phyloP scores from a whole-genome alignment of 2,329 filamentous ascomycete genomes.

The Chaetomiaceae sp. region DNA sequence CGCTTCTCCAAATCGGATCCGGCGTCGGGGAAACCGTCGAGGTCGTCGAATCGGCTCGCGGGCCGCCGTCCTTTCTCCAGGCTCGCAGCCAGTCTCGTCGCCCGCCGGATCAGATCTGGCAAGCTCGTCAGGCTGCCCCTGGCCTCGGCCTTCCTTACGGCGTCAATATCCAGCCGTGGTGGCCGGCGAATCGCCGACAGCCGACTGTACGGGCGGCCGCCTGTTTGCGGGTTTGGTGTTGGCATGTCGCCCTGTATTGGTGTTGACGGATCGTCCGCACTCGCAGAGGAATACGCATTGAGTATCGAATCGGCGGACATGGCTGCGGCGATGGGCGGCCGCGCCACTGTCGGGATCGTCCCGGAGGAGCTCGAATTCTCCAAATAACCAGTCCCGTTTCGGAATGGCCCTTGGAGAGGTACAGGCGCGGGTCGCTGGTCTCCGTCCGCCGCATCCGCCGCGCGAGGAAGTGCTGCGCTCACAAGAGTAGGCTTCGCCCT shows the following conservation, averaged over 20 bases:
- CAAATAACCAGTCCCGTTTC: conserved; percentile 40
- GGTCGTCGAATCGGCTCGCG: conserved; percentile 50
- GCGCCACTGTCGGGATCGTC: conserved; percentile 32
- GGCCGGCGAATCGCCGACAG: conserved; percentile 57
- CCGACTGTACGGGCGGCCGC: conserved; percentile 35
- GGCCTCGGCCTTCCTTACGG: conserved; percentile 72
- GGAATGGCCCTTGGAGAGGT: conserved; percentile 36
- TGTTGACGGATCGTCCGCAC: conserved; percentile 37
- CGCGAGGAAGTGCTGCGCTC: conserved; percentile 31
- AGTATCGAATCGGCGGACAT: conserved; percentile 43
- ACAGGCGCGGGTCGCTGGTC: conserved; percentile 31
- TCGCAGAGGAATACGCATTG: conserved; percentile 45
- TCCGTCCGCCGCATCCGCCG: conserved; percentile 25
- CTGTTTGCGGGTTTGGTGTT: conserved; percentile 22
- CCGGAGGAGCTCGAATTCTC: conserved; percentile 43
- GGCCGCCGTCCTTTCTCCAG: conserved; percentile 73
- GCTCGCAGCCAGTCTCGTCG: conserved; percentile 78
- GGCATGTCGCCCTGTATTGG: conserved; percentile 18
- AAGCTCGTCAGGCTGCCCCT: conserved; percentile 88
- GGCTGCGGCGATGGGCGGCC: conserved; percentile 22
- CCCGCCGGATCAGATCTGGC: conserved; percentile 82
- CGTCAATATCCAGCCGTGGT: conserved; percentile 73
- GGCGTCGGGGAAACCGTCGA: conserved; percentile 42
- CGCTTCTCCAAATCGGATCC: conserved; percentile 36
- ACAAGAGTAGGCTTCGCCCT: conserved; percentile 53